These are phyloP conservation scores for Monilinia aucupariae DNA, from an alignment of 2,329 filamentous ascomycete species.

Conservation along the genomic window DNA sequence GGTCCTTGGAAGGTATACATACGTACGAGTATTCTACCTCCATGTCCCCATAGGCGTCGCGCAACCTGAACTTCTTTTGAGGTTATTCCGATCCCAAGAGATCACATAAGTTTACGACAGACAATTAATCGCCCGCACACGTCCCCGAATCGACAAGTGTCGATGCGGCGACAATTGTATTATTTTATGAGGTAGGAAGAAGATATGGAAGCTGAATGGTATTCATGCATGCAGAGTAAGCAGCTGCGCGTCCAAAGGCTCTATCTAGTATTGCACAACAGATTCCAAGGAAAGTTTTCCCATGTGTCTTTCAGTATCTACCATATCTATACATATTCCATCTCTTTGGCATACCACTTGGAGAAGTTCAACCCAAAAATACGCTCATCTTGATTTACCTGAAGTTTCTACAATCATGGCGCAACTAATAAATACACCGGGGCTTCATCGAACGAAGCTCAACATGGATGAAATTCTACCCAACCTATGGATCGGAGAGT, in stretches of 20 bases:
- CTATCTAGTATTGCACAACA: background rate
- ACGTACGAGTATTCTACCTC: too few relatives aligned
- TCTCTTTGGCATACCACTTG: background rate
- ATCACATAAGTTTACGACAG: too few relatives aligned
- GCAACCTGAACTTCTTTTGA: too few relatives aligned
- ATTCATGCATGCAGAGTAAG: background rate
- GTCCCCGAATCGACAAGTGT: background rate
- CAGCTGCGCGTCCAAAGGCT: background rate
- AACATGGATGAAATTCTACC: background rate
- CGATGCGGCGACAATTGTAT: background rate
- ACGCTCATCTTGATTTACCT: too few relatives aligned
- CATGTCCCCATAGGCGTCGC: too few relatives aligned
- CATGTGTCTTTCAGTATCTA: background rate
- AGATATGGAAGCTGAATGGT: background rate
- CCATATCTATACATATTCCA: background rate
- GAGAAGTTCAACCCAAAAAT: background rate
- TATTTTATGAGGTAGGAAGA: background rate
- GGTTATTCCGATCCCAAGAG: too few relatives aligned
- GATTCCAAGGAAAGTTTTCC: background rate
- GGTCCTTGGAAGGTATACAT: too few relatives aligned
- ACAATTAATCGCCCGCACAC: background rate
- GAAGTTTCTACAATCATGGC: background rate
- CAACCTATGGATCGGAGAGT: constrained; percentile 3
- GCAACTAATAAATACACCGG: background rate
- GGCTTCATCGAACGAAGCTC: background rate